phyloP scores from a whole-genome alignment of 495 filamentous ascomycete species.

The Lophiotrema nucula region DNA sequence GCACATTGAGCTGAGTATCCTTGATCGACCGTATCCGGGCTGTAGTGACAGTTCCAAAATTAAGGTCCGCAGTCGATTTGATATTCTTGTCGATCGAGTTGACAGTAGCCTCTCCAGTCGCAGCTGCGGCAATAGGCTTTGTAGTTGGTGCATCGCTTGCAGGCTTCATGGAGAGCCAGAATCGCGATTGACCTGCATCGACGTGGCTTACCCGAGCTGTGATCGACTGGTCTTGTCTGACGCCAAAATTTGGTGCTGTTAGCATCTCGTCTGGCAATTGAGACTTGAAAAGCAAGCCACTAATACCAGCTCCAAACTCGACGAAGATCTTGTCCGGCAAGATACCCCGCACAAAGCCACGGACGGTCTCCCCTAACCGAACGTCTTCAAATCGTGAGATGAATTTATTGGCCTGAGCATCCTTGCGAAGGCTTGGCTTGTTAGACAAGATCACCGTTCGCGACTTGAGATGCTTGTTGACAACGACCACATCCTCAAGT shows the following conservation, averaged over 20 bases:
- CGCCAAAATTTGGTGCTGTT: conserved; percentile 69
- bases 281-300: conserved; percentile 73
- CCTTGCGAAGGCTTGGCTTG: conserved; percentile 79
- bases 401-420: conserved; percentile 62
- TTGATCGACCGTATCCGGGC: conserved; percentile 77
- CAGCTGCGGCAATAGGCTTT: background rate
- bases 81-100: conserved; percentile 72
- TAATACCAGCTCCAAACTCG: conserved; percentile 74
- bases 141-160: conserved; percentile 35
- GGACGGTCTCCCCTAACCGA: conserved; percentile 62
- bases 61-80: conserved; percentile 64
- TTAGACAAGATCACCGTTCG: conserved; percentile 70
- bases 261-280: conserved; percentile 66
- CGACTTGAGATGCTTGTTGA: conserved; percentile 73
- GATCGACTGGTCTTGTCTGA: conserved; percentile 70
- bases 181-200: conserved; percentile 55
- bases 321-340: conserved; percentile 76
- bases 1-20: conserved; percentile 86
- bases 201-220: conserved; percentile 66
- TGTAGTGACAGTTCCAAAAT: conserved; percentile 72
- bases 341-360: conserved; percentile 83
- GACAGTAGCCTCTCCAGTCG: conserved; percentile 43
- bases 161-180: conserved; percentile 59
- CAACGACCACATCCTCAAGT: conserved; percentile 75
- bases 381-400: conserved; percentile 67